phyloP scores from a whole-genome alignment of 306 rosid genomes.

The Argentina anserina region DNA sequence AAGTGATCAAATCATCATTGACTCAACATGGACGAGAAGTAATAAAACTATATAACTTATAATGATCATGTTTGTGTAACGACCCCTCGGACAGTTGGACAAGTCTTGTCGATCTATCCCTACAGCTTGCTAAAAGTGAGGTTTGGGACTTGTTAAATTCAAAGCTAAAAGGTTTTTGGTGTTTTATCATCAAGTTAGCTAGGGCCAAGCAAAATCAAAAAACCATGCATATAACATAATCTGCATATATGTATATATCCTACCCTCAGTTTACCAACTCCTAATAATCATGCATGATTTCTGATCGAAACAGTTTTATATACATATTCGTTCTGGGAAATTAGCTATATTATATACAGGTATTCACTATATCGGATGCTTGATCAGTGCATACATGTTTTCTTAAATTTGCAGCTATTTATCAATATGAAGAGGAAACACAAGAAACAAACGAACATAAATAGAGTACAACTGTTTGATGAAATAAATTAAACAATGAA shows the following conservation, averaged over 20 bases:
- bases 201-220: slow-evolving; percentile 4
- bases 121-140: slow-evolving; percentile 1
- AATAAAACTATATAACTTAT: background rate
- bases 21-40: background rate
- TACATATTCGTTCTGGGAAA: background rate
- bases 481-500: background rate
- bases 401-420: background rate
- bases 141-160: background rate
- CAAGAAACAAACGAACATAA: background rate
- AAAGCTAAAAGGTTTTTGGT: slow-evolving; percentile 1
- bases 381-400: background rate
- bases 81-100: background rate
- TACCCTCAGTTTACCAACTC: background rate
- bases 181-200: slow-evolving; percentile 2
- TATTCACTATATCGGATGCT: no score
- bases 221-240: no score
- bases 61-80: background rate
- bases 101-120: slow-evolving; percentile 3
- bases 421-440: background rate
- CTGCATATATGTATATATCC: background rate
- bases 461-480: background rate
- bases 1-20: slow-evolving; percentile 19
- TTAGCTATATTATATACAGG: no score
- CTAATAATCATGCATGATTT: background rate
- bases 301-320: background rate